These are phyloP conservation scores for Carex scoparia DNA, from an alignment of 176 grass and related monocot genomes.

Conservation along the genomic window DNA sequence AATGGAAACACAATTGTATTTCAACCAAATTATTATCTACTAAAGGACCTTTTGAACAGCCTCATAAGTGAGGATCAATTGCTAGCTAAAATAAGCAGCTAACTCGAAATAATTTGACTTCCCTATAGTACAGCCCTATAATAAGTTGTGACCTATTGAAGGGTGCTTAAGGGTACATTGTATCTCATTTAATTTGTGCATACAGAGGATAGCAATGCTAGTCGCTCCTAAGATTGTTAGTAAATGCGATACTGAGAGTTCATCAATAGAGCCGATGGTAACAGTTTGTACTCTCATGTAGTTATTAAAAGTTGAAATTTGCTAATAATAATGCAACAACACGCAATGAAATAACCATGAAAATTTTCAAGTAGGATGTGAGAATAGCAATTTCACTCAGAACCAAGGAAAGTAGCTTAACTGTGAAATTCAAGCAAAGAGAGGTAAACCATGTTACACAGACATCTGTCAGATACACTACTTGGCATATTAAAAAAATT, in stretches of 20 bases:
- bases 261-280: neutral
- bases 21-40: neutral
- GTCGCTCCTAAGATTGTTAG: neutral
- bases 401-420: neutral
- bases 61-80: neutral
- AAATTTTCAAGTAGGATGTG: neutral
- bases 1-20: neutral
- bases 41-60: neutral
- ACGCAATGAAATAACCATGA: neutral
- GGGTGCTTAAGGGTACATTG: neutral
- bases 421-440: neutral
- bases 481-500: no score
- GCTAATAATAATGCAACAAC: neutral
- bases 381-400: neutral
- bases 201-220: neutral
- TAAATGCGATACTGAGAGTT: neutral
- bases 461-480: no score
- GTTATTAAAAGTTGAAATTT: neutral
- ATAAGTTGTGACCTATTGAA: neutral
- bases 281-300: neutral
- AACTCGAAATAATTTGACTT: neutral
- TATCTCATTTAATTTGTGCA: neutral
- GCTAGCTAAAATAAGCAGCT: neutral
- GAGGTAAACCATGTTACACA: neutral
- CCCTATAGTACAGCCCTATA: neutral